These are phyloP conservation scores for Populus trichocarpa DNA, from an alignment of 441 rosid genomes.

Conservation along the genomic window DNA sequence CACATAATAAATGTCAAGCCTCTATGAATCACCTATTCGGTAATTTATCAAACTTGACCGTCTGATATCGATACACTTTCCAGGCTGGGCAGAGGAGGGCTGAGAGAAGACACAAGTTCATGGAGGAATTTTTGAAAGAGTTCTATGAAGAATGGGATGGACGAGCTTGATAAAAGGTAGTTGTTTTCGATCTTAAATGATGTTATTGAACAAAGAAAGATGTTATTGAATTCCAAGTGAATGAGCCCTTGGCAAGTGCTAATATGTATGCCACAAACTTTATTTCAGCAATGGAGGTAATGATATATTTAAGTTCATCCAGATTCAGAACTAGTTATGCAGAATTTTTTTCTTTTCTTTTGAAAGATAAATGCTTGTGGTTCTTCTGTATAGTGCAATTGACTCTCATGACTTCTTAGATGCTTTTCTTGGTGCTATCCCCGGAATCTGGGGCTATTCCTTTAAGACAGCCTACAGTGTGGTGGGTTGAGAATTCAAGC, in stretches of 20 bases:
- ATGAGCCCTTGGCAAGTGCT: background rate
- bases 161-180: constrained; percentile 36
- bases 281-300: no score
- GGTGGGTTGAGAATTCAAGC: no score
- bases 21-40: background rate
- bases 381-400: no score
- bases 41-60: background rate
- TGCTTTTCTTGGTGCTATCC: no score
- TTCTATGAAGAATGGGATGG: constrained; percentile 80
- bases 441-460: no score
- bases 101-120: constrained; percentile 70
- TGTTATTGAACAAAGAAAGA: background rate
- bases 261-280: background rate
- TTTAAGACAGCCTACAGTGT: no score
- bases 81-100: constrained; percentile 78
- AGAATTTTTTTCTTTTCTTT: no score
- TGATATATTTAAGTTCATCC: no score
- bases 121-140: constrained; percentile 60
- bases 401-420: background rate
- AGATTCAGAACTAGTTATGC: no score
- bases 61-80: constrained; percentile 7
- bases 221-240: background rate
- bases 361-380: background rate
- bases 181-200: background rate
- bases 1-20: no score